These are phyloP conservation scores for Tieghemostelium lacteum DNA, from an alignment of 78 protist species.

Conservation along the genomic window DNA sequence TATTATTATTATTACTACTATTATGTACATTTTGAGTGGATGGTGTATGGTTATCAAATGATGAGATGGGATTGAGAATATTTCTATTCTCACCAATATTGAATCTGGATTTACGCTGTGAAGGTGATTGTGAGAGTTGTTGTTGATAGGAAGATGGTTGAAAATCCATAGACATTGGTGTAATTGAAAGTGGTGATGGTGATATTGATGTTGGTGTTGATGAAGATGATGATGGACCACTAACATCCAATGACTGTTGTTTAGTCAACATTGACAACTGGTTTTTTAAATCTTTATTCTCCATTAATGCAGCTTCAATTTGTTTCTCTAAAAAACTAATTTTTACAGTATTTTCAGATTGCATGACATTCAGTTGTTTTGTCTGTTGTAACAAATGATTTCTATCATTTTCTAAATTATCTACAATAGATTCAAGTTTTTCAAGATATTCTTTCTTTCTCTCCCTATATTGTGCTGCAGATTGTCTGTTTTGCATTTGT, in stretches of 20 bases:
- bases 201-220: constrained; percentile 10
- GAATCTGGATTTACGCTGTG: constrained; percentile 16
- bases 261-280: constrained; percentile 18
- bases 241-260: neutral
- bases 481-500: constrained; percentile 79
- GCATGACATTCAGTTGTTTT: constrained; percentile 10
- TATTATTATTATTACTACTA: neutral
- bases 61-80: constrained; percentile 12
- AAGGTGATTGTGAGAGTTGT: too few relatives aligned
- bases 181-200: neutral
- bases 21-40: neutral
- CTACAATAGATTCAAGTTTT: constrained; percentile 58
- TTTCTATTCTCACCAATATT: constrained; percentile 32
- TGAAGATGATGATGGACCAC: constrained; percentile 2
- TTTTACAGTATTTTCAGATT: constrained; percentile 40
- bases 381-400: constrained; percentile 50
- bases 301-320: constrained; percentile 25
- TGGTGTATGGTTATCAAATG: constrained; percentile 9
- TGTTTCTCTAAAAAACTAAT: constrained; percentile 37
- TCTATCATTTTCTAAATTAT: constrained; percentile 57
- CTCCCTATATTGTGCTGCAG: constrained; percentile 74
- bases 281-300: constrained; percentile 34
- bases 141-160: neutral
- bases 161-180: neutral
- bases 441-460: constrained; percentile 70